Evolutionary conservation across 306 rosid species (phyloP).

Genomic region (Trichosanthes cucumerina): DNA sequence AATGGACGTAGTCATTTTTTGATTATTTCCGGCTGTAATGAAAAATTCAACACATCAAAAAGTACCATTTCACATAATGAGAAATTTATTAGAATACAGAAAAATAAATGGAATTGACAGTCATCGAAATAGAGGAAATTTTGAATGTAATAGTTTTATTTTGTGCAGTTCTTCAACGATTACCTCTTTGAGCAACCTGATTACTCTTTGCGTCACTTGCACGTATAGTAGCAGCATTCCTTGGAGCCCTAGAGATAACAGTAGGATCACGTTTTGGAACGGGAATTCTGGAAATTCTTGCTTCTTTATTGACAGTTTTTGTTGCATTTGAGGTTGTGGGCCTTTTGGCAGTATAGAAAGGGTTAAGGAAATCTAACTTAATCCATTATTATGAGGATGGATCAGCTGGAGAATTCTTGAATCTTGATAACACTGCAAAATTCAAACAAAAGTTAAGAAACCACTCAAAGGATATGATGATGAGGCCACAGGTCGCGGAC

Average conservation of each 20-base stretch:
- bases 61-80: not conserved
- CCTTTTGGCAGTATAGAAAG: conserved; percentile 41
- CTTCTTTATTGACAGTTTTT: conserved; percentile 34
- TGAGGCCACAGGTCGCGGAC: conserved; percentile 48
- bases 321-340: conserved; percentile 24
- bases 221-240: conserved; percentile 26
- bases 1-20: conserved; percentile 26
- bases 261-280: conserved; percentile 34
- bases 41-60: conserved; percentile 8
- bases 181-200: conserved; percentile 47
- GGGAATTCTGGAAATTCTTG: conserved; percentile 34
- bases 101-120: not conserved
- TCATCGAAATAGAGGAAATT: not conserved
- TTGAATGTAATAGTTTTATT: not conserved
- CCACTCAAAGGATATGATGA: conserved; percentile 66
- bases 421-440: not conserved
- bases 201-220: conserved; percentile 34
- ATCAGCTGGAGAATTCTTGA: not conserved
- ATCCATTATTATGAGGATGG: not conserved
- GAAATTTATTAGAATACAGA: not conserved
- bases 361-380: conserved; percentile 44
- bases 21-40: conserved; percentile 23
- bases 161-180: not conserved
- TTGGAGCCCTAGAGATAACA: conserved; percentile 21
- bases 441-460: not conserved